These are phyloP conservation scores for Chlorella sp. DNA, from an alignment of 139 green algal genomes.

Conservation along the genomic window DNA sequence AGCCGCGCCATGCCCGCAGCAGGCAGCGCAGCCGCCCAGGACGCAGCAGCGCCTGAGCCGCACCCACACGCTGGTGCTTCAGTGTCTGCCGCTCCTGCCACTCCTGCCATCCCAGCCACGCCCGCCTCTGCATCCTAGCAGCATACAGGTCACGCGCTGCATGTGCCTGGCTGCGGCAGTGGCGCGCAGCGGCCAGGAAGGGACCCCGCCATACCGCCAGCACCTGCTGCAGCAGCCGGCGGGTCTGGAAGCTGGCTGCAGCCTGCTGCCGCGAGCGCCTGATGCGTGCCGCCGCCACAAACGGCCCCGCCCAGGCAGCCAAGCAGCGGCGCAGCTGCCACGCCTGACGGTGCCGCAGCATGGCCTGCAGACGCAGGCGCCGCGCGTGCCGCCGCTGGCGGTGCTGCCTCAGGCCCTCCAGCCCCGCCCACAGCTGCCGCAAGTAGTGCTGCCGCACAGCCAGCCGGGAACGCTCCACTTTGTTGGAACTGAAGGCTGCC, in stretches of 20 bases:
- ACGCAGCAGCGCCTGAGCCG: neutral
- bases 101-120: neutral
- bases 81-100: neutral
- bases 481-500: neutral
- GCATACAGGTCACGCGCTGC: neutral
- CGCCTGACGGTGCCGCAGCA: neutral
- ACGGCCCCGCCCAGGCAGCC: neutral
- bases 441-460: slow-evolving; percentile 11
- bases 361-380: neutral
- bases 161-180: neutral
- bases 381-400: neutral
- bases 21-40: neutral
- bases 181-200: neutral
- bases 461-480: neutral
- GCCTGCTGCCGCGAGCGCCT: neutral
- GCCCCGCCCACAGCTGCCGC: neutral
- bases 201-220: neutral
- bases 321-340: neutral
- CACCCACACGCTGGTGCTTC: neutral
- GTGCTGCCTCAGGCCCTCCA: neutral
- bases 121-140: neutral
- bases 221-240: neutral
- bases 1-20: neutral
- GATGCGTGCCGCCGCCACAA: neutral
- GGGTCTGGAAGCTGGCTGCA: neutral